phyloP scores from a whole-genome alignment of 2,329 filamentous ascomycete genomes.

The Pseudocercospora crystallina region DNA sequence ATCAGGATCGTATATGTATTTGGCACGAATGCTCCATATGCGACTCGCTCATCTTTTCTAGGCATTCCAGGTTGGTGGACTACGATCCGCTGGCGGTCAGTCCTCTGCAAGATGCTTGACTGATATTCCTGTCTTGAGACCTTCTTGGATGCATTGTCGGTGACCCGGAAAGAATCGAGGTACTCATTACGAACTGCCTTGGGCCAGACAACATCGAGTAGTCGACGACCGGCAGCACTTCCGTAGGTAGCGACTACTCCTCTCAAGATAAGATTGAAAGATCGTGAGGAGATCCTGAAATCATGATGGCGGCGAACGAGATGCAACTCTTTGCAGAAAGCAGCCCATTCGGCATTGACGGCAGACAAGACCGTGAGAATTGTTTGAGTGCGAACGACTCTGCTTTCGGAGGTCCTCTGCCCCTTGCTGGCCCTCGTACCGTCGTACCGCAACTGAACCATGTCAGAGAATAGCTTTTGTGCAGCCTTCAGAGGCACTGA shows the following conservation, averaged over 20 bases:
- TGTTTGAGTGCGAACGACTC: neutral
- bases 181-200: slow-evolving; percentile 9
- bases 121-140: slow-evolving; percentile 2
- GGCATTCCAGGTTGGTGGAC: neutral
- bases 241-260: slow-evolving; percentile 54
- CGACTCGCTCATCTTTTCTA: slow-evolving; percentile 10
- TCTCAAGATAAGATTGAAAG: slow-evolving; percentile 56
- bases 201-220: slow-evolving; percentile 52
- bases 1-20: slow-evolving; percentile 26
- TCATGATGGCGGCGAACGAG: slow-evolving; percentile 4
- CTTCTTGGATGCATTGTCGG: slow-evolving; percentile 5
- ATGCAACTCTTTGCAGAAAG: slow-evolving; percentile 14
- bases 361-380: slow-evolving; percentile 23
- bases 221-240: slow-evolving; percentile 45
- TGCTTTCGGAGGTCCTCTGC: neutral
- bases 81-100: slow-evolving; percentile 15
- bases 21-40: slow-evolving; percentile 26
- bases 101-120: neutral
- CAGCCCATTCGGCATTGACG: slow-evolving; percentile 17
- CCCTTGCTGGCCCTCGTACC: neutral
- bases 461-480: slow-evolving; percentile 10
- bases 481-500: slow-evolving; percentile 7
- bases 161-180: neutral
- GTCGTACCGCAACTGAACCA: slow-evolving; percentile 3
- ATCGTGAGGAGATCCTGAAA: slow-evolving; percentile 27